phyloP scores from a whole-genome alignment of 441 rosid species.

The Syzygium malaccense region DNA sequence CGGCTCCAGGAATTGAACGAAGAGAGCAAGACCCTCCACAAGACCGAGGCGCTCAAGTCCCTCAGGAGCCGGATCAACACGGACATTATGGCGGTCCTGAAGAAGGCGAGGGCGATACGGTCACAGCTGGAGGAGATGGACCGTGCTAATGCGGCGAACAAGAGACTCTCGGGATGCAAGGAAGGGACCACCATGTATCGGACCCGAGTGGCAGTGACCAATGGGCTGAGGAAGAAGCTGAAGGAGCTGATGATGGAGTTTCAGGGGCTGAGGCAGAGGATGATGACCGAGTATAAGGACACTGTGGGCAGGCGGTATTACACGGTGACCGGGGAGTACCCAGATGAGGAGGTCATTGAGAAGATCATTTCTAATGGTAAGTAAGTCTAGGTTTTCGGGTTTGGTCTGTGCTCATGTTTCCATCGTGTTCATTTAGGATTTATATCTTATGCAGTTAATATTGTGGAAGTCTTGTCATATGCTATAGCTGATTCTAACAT shows the following conservation, averaged over 20 bases:
- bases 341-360: conserved; percentile 75
- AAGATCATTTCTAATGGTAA: conserved; percentile 60
- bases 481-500: not conserved
- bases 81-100: conserved; percentile 60
- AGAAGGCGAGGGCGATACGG: conserved; percentile 55
- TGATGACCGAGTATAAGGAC: conserved; percentile 90
- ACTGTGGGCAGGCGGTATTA: conserved; percentile 84
- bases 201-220: conserved; percentile 74
- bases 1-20: conserved; percentile 65
- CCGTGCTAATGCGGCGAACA: conserved; percentile 65
- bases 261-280: conserved; percentile 76
- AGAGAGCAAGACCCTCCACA: conserved; percentile 72
- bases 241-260: conserved; percentile 96
- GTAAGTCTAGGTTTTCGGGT: not conserved
- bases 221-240: conserved; percentile 69
- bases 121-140: conserved; percentile 91
- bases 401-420: not conserved
- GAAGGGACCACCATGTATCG: conserved; percentile 81
- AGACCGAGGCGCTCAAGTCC: conserved; percentile 58
- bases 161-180: conserved; percentile 70
- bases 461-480: not conserved
- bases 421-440: not conserved
- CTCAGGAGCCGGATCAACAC: conserved; percentile 58
- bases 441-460: not conserved
- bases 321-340: conserved; percentile 85